Percentiles rank a stretch among this genome's conserved stretches.
Conservation (phyloP, 192 early-diverging fungal species). For the Entophlyctis luteolus region DNA sequence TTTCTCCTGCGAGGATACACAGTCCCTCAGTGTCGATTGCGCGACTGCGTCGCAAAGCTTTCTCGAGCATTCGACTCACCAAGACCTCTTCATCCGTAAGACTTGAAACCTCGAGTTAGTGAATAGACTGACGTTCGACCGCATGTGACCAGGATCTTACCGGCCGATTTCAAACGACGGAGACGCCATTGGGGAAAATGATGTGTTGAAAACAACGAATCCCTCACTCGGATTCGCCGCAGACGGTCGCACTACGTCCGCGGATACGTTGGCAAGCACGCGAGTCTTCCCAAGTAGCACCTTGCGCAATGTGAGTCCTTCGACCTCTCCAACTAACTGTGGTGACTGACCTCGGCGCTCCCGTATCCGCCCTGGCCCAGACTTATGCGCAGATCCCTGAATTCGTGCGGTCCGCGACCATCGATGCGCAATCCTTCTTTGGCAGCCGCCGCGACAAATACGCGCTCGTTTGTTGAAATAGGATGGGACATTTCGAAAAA, state of each 20-base stretch:
- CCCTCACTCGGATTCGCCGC: constrained; percentile 74
- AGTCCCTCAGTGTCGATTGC: constrained; percentile 95
- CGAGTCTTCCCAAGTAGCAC: constrained; percentile 81
- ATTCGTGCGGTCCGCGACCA: constrained; percentile 70
- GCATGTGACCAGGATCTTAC: constrained; percentile 15
- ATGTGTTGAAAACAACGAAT: constrained; percentile 76
- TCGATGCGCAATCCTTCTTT: constrained; percentile 69
- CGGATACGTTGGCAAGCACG: constrained; percentile 47
- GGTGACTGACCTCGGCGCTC: background rate
- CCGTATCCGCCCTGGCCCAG: constrained; percentile 19
- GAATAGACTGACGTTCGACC: background rate
- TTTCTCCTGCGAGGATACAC: constrained; percentile 92
- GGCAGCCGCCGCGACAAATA: constrained; percentile 71
- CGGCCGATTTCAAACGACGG: constrained; percentile 66
- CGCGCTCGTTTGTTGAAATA: constrained; percentile 70
- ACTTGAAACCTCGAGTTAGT: constrained; percentile 29
- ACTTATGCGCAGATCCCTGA: constrained; percentile 44
- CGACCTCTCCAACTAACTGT: background rate
- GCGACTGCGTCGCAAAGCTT: constrained; percentile 72
- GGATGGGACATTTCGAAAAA: background rate
- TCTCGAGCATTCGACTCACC: constrained; percentile 82
- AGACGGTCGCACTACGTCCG: constrained; percentile 56
- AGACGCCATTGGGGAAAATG: constrained; percentile 83
- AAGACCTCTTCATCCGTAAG: constrained; percentile 79
- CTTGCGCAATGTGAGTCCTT: constrained; percentile 59